Conservation (phyloP, 192 early-diverging fungal genomes). For the Gigaspora rosea region DNA sequence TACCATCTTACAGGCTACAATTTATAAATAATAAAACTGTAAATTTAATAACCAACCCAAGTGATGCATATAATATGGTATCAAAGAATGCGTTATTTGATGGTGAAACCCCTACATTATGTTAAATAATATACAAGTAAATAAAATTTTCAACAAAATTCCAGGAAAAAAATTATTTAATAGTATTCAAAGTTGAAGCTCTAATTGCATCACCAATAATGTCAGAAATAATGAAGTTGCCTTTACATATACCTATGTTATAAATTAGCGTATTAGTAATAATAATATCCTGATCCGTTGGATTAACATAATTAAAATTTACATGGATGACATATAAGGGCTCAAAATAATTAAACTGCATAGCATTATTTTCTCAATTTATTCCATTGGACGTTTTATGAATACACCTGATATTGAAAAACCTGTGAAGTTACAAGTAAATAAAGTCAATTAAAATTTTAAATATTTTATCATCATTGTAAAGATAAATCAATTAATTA, state of each 20-base stretch:
- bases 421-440: too few species aligned
- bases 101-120: constrained; percentile 27
- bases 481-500: too few species aligned
- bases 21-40: neutral
- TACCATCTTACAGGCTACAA: neutral
- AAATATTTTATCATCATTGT: too few species aligned
- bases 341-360: constrained; percentile 12
- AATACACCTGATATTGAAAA: too few species aligned
- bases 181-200: constrained; percentile 34
- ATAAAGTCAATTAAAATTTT: too few species aligned
- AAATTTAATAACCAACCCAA: too few species aligned
- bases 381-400: too few species aligned
- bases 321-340: constrained; percentile 65
- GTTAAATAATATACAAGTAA: constrained; percentile 33
- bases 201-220: constrained; percentile 29
- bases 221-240: constrained; percentile 32
- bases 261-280: too few species aligned
- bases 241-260: constrained; percentile 21
- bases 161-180: neutral
- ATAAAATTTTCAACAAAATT: constrained; percentile 23
- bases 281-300: too few species aligned
- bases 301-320: constrained; percentile 19
- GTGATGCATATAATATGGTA: neutral
- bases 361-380: neutral
- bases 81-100: constrained; percentile 19